Evolutionary conservation across 148 eudicot species (phyloP).

Genomic region (Bassia scoparia): DNA sequence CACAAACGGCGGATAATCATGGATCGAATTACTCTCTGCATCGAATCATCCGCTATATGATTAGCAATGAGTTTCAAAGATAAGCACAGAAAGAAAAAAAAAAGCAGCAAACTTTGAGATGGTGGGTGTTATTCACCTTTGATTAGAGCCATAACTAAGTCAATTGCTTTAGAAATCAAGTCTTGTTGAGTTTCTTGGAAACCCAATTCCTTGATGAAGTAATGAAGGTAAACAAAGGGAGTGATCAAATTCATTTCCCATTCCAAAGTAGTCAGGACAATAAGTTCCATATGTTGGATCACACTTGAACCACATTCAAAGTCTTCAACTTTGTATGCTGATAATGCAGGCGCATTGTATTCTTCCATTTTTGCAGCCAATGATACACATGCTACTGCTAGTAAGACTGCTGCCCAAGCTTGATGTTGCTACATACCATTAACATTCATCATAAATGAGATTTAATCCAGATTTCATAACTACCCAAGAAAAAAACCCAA

Average conservation of each 20-base stretch:
- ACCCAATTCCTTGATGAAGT: conserved; percentile 35
- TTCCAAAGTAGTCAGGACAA: conserved; percentile 44
- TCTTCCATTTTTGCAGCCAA: conserved; percentile 69
- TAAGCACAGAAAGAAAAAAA: neutral
- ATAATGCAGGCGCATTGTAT: conserved; percentile 28
- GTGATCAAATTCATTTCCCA: conserved; percentile 52
- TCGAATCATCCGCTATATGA: neutral
- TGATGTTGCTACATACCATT: conserved; percentile 38
- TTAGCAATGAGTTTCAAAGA: neutral
- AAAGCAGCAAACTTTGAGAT: neutral
- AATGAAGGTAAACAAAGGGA: conserved; percentile 49
- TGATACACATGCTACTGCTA: conserved; percentile 61
- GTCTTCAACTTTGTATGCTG: conserved; percentile 25
- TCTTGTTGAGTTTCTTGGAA: conserved; percentile 15
- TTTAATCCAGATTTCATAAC: neutral
- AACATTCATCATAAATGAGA: neutral
- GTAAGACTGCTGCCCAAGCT: conserved; percentile 43
- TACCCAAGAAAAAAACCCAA: neutral
- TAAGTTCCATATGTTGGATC: conserved; percentile 43
- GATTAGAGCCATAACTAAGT: conserved; percentile 33
- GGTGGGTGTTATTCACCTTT: conserved; percentile 32
- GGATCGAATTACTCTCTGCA: conserved; percentile 42
- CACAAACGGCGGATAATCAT: conserved; percentile 44
- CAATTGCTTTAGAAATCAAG: conserved; percentile 29
- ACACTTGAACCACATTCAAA: conserved; percentile 24